Base-by-base conservation (phyloP, 768 basidiomycete genomes). In the Termitomyces sp. region DNA sequence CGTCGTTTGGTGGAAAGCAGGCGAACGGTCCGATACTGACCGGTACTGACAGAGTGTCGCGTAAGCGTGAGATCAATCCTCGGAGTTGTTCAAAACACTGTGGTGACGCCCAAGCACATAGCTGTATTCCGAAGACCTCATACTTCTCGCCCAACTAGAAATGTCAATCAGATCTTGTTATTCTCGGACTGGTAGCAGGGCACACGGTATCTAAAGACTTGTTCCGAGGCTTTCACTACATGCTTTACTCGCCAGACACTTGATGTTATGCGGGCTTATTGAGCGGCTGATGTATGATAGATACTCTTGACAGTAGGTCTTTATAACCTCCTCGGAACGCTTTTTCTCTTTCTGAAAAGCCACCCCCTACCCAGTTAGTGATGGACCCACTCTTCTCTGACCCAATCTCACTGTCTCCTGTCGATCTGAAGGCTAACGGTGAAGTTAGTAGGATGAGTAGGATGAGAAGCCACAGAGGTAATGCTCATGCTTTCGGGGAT, bases 401-500 rank as follows among this genome's bases (percentile, higher is more conserved):
- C 66, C 57, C 70, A 54, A 43, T 71, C 40, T 57, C 68, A 48
- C 68, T 69, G 50, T 67, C 68, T 61, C 61, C 70, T 9, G 67
- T 76, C 55, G 74, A 77, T 63, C 61, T 75, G 61, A 77, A 76
- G 61, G 74, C 75, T 40, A 77, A 76, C 64, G 76, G 75, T 55
- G 74, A 76, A 69, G 71, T 74, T 50, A 76, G 75, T 59, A 69
- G 75, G 59, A 76, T 77, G 75, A 76, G 75, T 59, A 69, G 75
- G 59, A 76, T 77, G 75, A 71, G 76, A 54, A 76, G 69, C 59
- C 76, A 77, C 62, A 77, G 72, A 71, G 76, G 76, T 76, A 50
- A 8, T 14, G 43, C 35, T 48, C 20, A 33, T 10, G 23, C 12
- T 26, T n/a, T 47, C 4, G 38, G 7, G 9, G 30, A 13, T 5